A percentile compares a stretch with the other conserved stretches of the same genome.
Evolutionary conservation across 1,139 yeast genomes (phyloP).

Genomic region (Debaryomyces singareniensis): DNA sequence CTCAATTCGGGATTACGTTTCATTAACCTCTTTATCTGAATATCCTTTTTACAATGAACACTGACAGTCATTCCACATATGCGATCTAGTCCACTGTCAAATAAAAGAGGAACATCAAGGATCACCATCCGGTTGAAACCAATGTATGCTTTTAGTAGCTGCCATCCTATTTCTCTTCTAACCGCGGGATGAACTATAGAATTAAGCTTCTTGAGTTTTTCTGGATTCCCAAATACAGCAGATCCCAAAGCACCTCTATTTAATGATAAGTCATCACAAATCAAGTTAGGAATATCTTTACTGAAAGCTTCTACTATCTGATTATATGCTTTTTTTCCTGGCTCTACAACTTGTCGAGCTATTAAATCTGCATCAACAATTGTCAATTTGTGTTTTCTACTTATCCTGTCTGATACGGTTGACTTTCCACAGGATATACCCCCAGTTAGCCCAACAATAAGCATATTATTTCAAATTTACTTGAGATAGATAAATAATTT

Average conservation of each 20-base stretch:
- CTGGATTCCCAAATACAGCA: constrained; percentile 65
- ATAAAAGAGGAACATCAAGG: constrained; percentile 84
- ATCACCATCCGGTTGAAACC: constrained; percentile 49
- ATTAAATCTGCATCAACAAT: constrained; percentile 87
- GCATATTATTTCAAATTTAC: constrained; percentile 40
- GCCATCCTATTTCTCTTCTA: constrained; percentile 56
- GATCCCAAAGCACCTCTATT: constrained; percentile 73
- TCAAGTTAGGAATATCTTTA: constrained; percentile 47
- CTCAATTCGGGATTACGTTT: constrained; percentile 63
- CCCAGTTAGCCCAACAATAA: constrained; percentile 89
- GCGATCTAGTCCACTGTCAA: constrained; percentile 67
- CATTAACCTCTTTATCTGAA: constrained; percentile 59
- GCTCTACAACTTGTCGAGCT: constrained; percentile 79
- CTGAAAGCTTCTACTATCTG: constrained; percentile 58
- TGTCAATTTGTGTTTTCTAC: constrained; percentile 45
- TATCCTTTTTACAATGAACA: constrained; percentile 52
- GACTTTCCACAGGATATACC: constrained; percentile 96
- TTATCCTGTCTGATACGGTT: constrained; percentile 65
- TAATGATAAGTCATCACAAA: constrained; percentile 45
- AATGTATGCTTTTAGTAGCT: constrained; percentile 53
- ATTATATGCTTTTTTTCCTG: constrained; percentile 67
- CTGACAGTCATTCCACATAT: constrained; percentile 71
- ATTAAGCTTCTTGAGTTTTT: constrained; percentile 54
- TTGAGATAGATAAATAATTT: too few species aligned
- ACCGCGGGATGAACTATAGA: constrained; percentile 88